Conservation (phyloP, 2,329 filamentous ascomycete genomes). For the Neonectria magnoliae region DNA sequence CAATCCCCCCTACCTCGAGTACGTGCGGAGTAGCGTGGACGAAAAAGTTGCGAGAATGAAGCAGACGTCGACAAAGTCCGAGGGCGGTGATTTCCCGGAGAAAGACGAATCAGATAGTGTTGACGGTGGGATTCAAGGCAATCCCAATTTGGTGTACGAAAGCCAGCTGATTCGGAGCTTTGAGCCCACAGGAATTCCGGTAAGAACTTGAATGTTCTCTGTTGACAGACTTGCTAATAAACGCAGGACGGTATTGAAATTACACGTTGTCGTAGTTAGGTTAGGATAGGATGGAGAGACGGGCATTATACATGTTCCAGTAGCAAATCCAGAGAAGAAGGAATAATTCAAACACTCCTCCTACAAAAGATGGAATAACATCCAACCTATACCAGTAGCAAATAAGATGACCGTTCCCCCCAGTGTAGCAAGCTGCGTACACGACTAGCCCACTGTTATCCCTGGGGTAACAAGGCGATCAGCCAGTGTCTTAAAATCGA, state of each 20-base stretch:
- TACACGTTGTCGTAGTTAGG: conserved; percentile 62
- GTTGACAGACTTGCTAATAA: too few species aligned
- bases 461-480: too few species aligned
- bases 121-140: conserved; percentile 56
- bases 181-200: conserved; percentile 73
- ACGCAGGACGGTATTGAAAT: conserved; percentile 72
- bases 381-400: too few species aligned
- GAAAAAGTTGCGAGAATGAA: conserved; percentile 60
- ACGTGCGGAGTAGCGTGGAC: conserved; percentile 71
- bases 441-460: too few species aligned
- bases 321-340: background rate
- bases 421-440: too few species aligned
- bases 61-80: conserved; percentile 45
- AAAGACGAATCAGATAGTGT: conserved; percentile 54
- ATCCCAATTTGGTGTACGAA: conserved; percentile 73
- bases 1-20: conserved; percentile 76
- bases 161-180: conserved; percentile 71
- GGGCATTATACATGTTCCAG: too few species aligned
- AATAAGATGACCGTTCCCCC: too few species aligned
- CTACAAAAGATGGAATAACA: too few species aligned
- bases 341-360: background rate
- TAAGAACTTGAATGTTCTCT: too few species aligned
- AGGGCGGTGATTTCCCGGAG: conserved; percentile 62
- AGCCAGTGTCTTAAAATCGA: background rate
- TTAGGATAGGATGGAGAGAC: background rate